Conservation (phyloP, 2,329 filamentous ascomycete species). For the Pochonia chlamydosporia region DNA sequence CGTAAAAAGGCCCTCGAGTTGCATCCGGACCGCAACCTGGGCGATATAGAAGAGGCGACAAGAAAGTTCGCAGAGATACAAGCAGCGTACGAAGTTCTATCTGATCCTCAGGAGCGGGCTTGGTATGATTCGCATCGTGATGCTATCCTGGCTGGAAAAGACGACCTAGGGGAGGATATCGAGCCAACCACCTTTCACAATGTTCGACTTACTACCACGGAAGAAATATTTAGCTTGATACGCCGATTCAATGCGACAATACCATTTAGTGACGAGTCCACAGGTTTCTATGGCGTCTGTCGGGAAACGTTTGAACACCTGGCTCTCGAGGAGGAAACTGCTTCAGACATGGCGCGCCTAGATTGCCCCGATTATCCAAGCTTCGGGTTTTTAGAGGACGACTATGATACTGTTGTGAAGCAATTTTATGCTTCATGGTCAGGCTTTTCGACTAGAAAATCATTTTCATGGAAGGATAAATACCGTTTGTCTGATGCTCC, state of each 20-base stretch:
- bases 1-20: conserved; percentile 84
- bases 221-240: conserved; percentile 74
- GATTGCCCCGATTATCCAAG: conserved; percentile 65
- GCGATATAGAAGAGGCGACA: conserved; percentile 78
- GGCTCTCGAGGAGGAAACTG: conserved; percentile 71
- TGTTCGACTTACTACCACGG: conserved; percentile 69
- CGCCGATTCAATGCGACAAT: conserved; percentile 73
- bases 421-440: conserved; percentile 79
- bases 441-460: conserved; percentile 76
- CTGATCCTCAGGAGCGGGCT: conserved; percentile 87
- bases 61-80: conserved; percentile 86
- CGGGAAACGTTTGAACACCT: conserved; percentile 73
- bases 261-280: conserved; percentile 72
- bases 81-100: conserved; percentile 90
- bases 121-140: conserved; percentile 97
- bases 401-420: conserved; percentile 70
- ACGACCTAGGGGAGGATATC: conserved; percentile 35
- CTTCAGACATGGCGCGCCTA: conserved; percentile 61
- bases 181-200: conserved; percentile 59
- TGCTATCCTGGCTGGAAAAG: conserved; percentile 68
- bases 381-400: conserved; percentile 73
- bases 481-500: conserved; percentile 81
- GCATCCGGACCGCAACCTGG: conserved; percentile 90
- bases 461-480: conserved; percentile 83
- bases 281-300: conserved; percentile 80